Evolutionary conservation across 2,329 filamentous ascomycete genomes (phyloP).

Genomic region (Leptographium radiaticola): DNA sequence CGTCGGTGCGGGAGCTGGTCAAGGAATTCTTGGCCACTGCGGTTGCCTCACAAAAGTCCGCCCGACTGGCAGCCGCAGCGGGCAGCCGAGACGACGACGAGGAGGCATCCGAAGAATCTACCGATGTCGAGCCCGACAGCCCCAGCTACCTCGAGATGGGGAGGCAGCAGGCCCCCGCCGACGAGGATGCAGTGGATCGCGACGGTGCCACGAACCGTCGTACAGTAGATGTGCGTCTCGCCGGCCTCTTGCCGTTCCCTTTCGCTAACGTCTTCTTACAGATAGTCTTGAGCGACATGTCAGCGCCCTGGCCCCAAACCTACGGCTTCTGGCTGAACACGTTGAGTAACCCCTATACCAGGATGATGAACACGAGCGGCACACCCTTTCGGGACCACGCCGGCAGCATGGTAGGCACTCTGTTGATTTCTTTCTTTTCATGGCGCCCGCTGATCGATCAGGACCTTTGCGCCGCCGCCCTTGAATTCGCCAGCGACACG

Average conservation of each 20-base stretch:
- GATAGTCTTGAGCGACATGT: slow-evolving; percentile 98
- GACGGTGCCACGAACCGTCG: slow-evolving; percentile 33
- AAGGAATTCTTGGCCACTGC: slow-evolving; percentile 53
- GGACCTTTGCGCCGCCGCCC: slow-evolving; percentile 81
- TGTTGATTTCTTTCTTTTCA: background rate
- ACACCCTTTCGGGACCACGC: slow-evolving; percentile 76
- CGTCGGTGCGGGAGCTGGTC: slow-evolving; percentile 60
- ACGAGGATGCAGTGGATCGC: slow-evolving; percentile 15
- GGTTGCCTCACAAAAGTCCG: background rate
- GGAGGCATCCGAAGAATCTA: background rate
- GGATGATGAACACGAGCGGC: slow-evolving; percentile 99
- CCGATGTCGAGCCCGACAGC: slow-evolving; percentile 21
- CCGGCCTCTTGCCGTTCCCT: background rate
- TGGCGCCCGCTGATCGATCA: slow-evolving; percentile 23
- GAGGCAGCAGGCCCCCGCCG: slow-evolving; percentile 24
- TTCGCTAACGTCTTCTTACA: slow-evolving; percentile 13
- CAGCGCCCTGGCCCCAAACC: slow-evolving; percentile 81
- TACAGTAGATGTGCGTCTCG: slow-evolving; percentile 51
- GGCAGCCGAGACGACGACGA: too few relatives aligned
- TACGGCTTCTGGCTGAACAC: slow-evolving; percentile 70
- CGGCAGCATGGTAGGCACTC: slow-evolving; percentile 71
- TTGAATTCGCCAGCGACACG: slow-evolving; percentile 76
- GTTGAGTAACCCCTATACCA: slow-evolving; percentile 89
- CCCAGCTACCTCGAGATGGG: slow-evolving; percentile 57
- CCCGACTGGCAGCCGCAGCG: slow-evolving; percentile 3